Evolutionary conservation across 495 filamentous ascomycete species (phyloP).

Genomic region (Astrocystis sublimbata): DNA sequence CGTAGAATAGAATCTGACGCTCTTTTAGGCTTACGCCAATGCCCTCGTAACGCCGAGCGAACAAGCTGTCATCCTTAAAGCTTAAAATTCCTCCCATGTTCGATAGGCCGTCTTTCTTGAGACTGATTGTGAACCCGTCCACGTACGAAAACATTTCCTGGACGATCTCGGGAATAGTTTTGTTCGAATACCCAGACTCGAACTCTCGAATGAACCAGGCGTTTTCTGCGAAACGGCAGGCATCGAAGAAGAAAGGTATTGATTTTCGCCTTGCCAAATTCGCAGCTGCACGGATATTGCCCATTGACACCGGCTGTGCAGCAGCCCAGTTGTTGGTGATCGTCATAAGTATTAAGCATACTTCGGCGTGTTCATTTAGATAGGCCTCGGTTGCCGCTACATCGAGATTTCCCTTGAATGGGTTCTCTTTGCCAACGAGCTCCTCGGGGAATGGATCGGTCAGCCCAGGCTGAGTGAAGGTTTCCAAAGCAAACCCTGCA

Average conservation of each 20-base stretch:
- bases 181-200: slow-evolving; percentile 4
- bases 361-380: slow-evolving; percentile 5
- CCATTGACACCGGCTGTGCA: slow-evolving; percentile 17
- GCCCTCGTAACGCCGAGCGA: slow-evolving; percentile 13
- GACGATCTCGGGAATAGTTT: slow-evolving; percentile 8
- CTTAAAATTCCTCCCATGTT: slow-evolving; percentile 17
- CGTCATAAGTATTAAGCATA: slow-evolving; percentile 10
- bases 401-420: slow-evolving; percentile 16
- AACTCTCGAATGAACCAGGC: slow-evolving; percentile 5
- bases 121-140: slow-evolving; percentile 13
- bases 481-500: slow-evolving; percentile 10
- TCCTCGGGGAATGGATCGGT: slow-evolving; percentile 9
- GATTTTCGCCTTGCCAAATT: slow-evolving; percentile 4
- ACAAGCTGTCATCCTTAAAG: slow-evolving; percentile 3
- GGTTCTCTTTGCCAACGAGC: slow-evolving; percentile 11
- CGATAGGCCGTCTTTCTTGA: slow-evolving; percentile 18
- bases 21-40: slow-evolving; percentile 10
- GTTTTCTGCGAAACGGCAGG: slow-evolving; percentile 18
- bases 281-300: slow-evolving; percentile 4
- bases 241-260: slow-evolving; percentile 17
- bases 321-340: slow-evolving; percentile 20
- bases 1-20: slow-evolving; percentile 17
- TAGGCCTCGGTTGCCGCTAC: slow-evolving; percentile 6
- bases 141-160: slow-evolving; percentile 18
- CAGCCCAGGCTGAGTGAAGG: slow-evolving; percentile 11